These are phyloP conservation scores for Petunia hybrid DNA, from an alignment of 305 asterid genomes.

Conservation along the genomic window DNA sequence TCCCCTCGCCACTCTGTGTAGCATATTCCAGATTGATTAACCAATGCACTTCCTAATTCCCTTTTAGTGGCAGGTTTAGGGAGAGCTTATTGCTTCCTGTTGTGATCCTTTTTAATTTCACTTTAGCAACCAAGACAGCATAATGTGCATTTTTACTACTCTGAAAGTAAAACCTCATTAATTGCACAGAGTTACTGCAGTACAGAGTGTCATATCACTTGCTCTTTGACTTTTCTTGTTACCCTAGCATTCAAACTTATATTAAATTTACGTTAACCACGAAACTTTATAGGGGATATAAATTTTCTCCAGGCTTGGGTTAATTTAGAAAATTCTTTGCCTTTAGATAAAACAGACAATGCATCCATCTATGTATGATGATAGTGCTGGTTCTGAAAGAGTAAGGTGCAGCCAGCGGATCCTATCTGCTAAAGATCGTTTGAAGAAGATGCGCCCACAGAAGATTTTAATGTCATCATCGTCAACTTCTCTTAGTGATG, in stretches of 20 bases:
- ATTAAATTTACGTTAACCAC: slow-evolving; percentile 4
- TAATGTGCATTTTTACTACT: neutral
- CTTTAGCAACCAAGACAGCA: slow-evolving; percentile 2
- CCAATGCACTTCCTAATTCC: neutral
- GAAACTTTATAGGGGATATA: slow-evolving; percentile 16
- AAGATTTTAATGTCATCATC: slow-evolving; percentile 35
- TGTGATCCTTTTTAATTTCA: neutral
- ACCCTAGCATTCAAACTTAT: neutral
- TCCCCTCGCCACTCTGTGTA: neutral
- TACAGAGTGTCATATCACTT: slow-evolving; percentile 3
- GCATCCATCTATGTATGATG: slow-evolving; percentile 44
- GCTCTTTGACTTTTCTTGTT: neutral
- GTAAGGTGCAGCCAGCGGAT: slow-evolving; percentile 51
- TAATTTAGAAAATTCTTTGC: neutral
- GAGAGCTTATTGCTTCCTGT: neutral
- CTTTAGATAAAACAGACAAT: slow-evolving; percentile 36
- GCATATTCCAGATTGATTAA: slow-evolving; percentile 4
- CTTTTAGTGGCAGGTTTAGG: neutral
- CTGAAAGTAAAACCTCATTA: neutral
- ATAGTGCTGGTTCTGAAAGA: slow-evolving; percentile 37
- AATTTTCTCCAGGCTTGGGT: slow-evolving; percentile 1
- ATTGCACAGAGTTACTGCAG: neutral
- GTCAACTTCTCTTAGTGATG: slow-evolving; percentile 35
- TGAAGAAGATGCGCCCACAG: slow-evolving; percentile 35
- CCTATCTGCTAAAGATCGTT: slow-evolving; percentile 43